These are phyloP conservation scores for Sporothrix inflata DNA, from an alignment of 2,329 filamentous ascomycete genomes.

Conservation along the genomic window DNA sequence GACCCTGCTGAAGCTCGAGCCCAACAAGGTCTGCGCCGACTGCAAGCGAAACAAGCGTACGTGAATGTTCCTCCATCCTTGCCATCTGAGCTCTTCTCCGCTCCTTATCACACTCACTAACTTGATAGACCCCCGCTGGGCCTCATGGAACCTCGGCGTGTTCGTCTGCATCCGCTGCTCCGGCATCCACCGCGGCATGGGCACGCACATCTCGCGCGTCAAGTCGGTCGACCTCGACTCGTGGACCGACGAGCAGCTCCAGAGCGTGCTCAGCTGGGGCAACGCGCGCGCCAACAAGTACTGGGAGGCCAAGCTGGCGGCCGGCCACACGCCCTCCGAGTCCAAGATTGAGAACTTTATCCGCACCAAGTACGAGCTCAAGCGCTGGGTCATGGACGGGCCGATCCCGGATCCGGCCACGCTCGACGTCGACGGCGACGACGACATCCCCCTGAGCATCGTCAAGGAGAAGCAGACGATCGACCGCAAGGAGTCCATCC, in stretches of 20 bases:
- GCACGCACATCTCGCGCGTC: slow-evolving; percentile 95
- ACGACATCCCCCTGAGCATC: slow-evolving; percentile 70
- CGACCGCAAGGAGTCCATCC: slow-evolving; percentile 60
- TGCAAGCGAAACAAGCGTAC: slow-evolving; percentile 98
- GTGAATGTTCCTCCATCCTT: slow-evolving; percentile 40
- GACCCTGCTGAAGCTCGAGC: slow-evolving; percentile 88
- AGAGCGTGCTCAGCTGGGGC: slow-evolving; percentile 93
- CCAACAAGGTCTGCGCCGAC: slow-evolving; percentile 96
- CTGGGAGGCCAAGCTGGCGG: slow-evolving; percentile 93
- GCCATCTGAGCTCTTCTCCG: not conserved
- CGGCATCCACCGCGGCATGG: slow-evolving; percentile 97
- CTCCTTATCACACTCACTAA: not conserved
- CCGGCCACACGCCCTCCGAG: slow-evolving; percentile 91
- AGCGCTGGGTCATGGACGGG: slow-evolving; percentile 99
- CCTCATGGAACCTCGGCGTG: slow-evolving; percentile 96
- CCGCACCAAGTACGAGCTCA: slow-evolving; percentile 97
- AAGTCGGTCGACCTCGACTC: slow-evolving; percentile 98
- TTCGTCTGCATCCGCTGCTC: slow-evolving; percentile 99
- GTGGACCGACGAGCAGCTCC: slow-evolving; percentile 97
- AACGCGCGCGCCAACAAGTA: slow-evolving; percentile 98
- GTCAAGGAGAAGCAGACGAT: slow-evolving; percentile 69
- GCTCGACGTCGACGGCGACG: slow-evolving; percentile 80
- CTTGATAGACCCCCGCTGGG: slow-evolving; percentile 89
- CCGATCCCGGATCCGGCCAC: slow-evolving; percentile 90
- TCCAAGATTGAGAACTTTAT: slow-evolving; percentile 99